Evolutionary conservation across 2,329 filamentous ascomycete genomes (phyloP), one percentile per base, ranked within the genome.

Genomic region (Ascocoryne sarcoides): DNA sequence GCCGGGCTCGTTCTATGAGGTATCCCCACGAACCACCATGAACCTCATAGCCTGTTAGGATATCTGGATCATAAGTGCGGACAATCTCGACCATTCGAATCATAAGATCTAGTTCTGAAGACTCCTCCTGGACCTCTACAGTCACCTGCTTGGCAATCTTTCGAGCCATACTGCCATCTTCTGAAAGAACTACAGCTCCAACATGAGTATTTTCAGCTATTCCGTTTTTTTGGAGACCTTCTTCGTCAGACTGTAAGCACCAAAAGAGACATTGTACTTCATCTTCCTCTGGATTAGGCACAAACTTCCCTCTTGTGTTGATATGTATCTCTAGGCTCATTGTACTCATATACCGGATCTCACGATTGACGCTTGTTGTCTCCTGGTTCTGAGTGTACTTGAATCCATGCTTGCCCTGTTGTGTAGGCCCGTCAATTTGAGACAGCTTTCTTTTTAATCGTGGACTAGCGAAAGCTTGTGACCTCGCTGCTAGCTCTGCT

Each of bases 21-120:
- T 93, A 98, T 1, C 93, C 92, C 92, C 92, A 98, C 0, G 89
- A 95, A 43, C 79, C 75, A 39, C 88, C 86, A 56, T 95, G 88
- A 0, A 96, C 88, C 61, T 98, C 92, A 53, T 92, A 98, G 0
- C 92, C 92, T 0, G 89, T 92, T 31, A 98, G 68, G 19, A 98
- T 84, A 55, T 98, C 92, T 0, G 92, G 92, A 59, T 98, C 92
- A 53, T 84, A 73, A 3, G 69, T 68, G 28, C 88, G 78, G 15
- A 98, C 90, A 53, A 95, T 80, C 51, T 92, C 82, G 12, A 95
- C 80, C 61, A 96, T 75, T n/a, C 79, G 75, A 32, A 84, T 83
- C 59, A 98, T 77, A 20, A 95, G 62, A 48, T 94, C 87, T 3
- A 95, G 70, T 60, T 98, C 92, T 0, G 82, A 81, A 8, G 71